Conservation (phyloP, 495 filamentous ascomycete species). For the Baudoinia panamericana region DNA sequence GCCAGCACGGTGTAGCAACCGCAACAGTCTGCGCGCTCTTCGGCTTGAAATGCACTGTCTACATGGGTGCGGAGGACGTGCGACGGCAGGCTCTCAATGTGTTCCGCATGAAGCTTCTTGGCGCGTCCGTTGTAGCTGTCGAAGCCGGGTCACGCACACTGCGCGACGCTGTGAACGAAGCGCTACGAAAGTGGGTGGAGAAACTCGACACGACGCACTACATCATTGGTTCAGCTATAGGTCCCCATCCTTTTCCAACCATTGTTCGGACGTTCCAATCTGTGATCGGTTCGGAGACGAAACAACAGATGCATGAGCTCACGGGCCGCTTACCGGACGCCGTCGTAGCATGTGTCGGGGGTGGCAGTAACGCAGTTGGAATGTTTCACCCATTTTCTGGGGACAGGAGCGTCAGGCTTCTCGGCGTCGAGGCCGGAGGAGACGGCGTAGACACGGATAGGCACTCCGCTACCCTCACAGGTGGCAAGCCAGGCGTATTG, state of each 20-base stretch:
- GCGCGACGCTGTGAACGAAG: slow-evolving; percentile 93
- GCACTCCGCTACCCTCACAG: slow-evolving; percentile 82
- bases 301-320: slow-evolving; percentile 67
- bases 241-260: slow-evolving; percentile 88
- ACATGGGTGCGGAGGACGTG: slow-evolving; percentile 94
- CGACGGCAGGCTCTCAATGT: slow-evolving; percentile 88
- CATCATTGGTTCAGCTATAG: slow-evolving; percentile 90
- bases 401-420: slow-evolving; percentile 68
- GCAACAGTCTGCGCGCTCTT: slow-evolving; percentile 96
- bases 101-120: slow-evolving; percentile 91
- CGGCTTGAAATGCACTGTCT: slow-evolving; percentile 88
- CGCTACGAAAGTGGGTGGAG: slow-evolving; percentile 80
- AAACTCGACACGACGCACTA: slow-evolving; percentile 83
- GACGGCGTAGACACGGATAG: slow-evolving; percentile 77
- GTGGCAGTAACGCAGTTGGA: slow-evolving; percentile 78
- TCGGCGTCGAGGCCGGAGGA: slow-evolving; percentile 94
- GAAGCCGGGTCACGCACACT: slow-evolving; percentile 75
- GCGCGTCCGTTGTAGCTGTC: slow-evolving; percentile 74
- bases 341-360: slow-evolving; percentile 90
- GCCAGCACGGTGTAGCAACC: slow-evolving; percentile 90
- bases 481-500: slow-evolving; percentile 80
- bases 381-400: slow-evolving; percentile 95
- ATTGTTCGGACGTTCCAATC: slow-evolving; percentile 94
- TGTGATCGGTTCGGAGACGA: slow-evolving; percentile 86
- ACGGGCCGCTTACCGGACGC: slow-evolving; percentile 85